Evolutionary conservation across 345 rosid species (phyloP).

Genomic region (Aethionema arabicum): DNA sequence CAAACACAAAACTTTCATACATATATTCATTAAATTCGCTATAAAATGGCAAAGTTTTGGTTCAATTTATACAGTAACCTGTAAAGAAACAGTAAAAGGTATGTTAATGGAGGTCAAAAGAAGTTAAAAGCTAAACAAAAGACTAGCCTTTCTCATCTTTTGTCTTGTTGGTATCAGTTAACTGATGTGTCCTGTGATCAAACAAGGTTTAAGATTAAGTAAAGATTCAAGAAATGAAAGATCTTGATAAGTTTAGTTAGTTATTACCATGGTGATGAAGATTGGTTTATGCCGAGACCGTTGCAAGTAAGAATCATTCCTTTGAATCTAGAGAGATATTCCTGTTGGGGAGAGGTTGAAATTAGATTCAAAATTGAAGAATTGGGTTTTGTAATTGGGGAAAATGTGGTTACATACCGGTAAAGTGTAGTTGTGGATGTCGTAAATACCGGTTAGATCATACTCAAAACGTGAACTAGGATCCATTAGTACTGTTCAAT

Average conservation of each 20-base stretch:
- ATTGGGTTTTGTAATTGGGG: neutral
- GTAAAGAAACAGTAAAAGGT: slow-evolving; percentile 17
- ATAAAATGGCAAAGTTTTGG: too few relatives aligned
- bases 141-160: slow-evolving; percentile 44
- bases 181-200: slow-evolving; percentile 50
- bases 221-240: slow-evolving; percentile 19
- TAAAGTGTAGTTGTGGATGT: slow-evolving; percentile 73
- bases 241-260: neutral
- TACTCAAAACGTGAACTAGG: slow-evolving; percentile 74
- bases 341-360: slow-evolving; percentile 43
- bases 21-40: too few relatives aligned
- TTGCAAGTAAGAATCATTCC: slow-evolving; percentile 92
- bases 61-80: slow-evolving; percentile 34
- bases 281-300: slow-evolving; percentile 73
- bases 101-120: neutral
- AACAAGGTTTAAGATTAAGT: slow-evolving; percentile 10
- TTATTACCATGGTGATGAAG: slow-evolving; percentile 57
- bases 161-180: slow-evolving; percentile 42
- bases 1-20: too few relatives aligned
- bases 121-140: neutral
- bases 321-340: slow-evolving; percentile 82
- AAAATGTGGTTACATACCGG: slow-evolving; percentile 46
- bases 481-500: slow-evolving; percentile 65
- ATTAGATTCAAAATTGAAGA: neutral
- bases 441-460: slow-evolving; percentile 73